Evolutionary conservation across 306 rosid species (phyloP), one percentile per base, ranked within the genome.

Genomic region (Amphicarpaea edgeworthii): DNA sequence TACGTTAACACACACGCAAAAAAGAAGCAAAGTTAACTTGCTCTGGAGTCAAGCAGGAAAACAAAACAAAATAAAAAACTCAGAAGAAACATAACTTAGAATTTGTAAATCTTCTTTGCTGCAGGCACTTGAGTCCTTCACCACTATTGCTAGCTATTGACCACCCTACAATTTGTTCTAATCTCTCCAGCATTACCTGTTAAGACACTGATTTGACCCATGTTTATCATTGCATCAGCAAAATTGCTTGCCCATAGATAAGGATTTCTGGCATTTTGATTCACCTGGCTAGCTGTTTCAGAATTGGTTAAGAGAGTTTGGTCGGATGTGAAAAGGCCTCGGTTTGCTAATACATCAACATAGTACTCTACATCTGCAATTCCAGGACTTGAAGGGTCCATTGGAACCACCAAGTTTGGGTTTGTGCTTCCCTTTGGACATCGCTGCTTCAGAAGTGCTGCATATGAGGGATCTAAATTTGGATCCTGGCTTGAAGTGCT

Each of bases 311-410:
- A 43, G 68, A 88, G 91, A 24, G 91, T 73, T 60, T 90, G 96
- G 59, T 92, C 96, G 68, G 97, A 92, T 6, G 81, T 53, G 82
- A 92, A 92, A 69, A 90, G 71, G 6, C 90, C 90, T 16, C 86
- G 68, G 49, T 90, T 79, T n/a, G 78, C 75, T 62, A 88, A 68
- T 10, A 90, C n/a, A 32, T 77, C 67, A 3, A 2, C 2, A 51
- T 90, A 90, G 83, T 90, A 90, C 21, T 75, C 79, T 45, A 43
- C 70, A 62, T 86, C 96, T 7, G 77, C 78, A 43, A 37, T 34
- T 41, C 32, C 53, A 49, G 93, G 93, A 78, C 87, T 83, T 0
- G 76, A 67, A 53, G 93, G 89, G 82, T 87, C 79, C 91, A 88
- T 88, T 20, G 83, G 89, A 80, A 90, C 88, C 73, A 88, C 93